Evolutionary conservation across 805 yeast species (phyloP).

Genomic region (Wickerhamomyces queroliae): DNA sequence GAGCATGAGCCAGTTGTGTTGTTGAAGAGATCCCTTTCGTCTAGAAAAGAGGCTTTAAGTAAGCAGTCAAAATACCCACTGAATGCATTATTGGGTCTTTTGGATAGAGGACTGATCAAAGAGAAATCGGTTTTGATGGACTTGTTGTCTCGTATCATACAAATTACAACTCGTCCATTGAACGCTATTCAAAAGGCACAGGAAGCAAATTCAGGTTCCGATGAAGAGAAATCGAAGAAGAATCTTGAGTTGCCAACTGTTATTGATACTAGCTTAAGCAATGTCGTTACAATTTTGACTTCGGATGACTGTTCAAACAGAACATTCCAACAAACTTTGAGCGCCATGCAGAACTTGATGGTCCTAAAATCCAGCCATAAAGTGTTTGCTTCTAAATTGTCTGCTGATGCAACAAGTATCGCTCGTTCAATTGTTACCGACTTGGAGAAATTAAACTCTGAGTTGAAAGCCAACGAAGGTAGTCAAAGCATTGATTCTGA

Average conservation of each 20-base stretch:
- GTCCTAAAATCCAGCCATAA: slow-evolving; percentile 53
- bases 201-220: slow-evolving; percentile 15
- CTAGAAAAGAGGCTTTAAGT: slow-evolving; percentile 25
- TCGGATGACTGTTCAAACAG: slow-evolving; percentile 82
- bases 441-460: slow-evolving; percentile 41
- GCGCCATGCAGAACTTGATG: slow-evolving; percentile 74
- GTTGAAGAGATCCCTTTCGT: slow-evolving; percentile 26
- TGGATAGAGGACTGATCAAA: slow-evolving; percentile 58
- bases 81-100: slow-evolving; percentile 55
- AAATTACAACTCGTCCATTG: slow-evolving; percentile 71
- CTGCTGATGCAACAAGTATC: slow-evolving; percentile 54
- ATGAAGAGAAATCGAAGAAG: slow-evolving; percentile 9
- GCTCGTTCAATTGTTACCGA: slow-evolving; percentile 53
- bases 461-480: slow-evolving; percentile 31
- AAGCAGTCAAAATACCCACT: slow-evolving; percentile 61
- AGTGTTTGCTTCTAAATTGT: slow-evolving; percentile 62
- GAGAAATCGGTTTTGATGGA: slow-evolving; percentile 78
- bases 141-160: slow-evolving; percentile 65
- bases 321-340: slow-evolving; percentile 78
- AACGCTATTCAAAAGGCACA: slow-evolving; percentile 43
- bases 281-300: slow-evolving; percentile 60
- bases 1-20: slow-evolving; percentile 57
- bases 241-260: slow-evolving; percentile 52
- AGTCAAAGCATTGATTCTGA: slow-evolving; percentile 46
- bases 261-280: slow-evolving; percentile 54